A percentile compares a stretch with the other conserved stretches of the same genome.
These are phyloP conservation scores for Hypoxylon cercidicola DNA, from an alignment of 495 filamentous ascomycete species.

Conservation along the genomic window DNA sequence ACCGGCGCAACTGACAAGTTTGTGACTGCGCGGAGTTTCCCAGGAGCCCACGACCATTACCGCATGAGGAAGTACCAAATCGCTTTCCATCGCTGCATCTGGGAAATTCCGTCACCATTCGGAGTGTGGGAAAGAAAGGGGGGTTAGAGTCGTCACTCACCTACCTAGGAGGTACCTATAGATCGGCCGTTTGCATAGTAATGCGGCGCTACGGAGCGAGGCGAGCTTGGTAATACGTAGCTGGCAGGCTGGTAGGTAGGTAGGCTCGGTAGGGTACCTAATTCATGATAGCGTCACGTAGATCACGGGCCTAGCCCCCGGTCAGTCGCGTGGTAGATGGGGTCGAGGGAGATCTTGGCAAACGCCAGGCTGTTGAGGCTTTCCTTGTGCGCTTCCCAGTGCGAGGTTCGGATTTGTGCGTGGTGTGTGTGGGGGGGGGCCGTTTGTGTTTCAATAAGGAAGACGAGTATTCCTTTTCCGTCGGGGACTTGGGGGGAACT, in stretches of 20 bases:
- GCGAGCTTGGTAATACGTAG: constrained; percentile 35
- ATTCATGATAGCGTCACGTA: constrained; percentile 37
- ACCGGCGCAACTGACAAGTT: constrained; percentile 20
- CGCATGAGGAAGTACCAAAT: constrained; percentile 18
- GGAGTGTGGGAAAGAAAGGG: constrained; percentile 4
- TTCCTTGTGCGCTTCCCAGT: not conserved
- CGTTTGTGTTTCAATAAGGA: constrained; percentile 26
- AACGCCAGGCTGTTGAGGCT: constrained; percentile 34
- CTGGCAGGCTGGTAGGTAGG: no score
- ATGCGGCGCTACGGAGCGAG: constrained; percentile 33
- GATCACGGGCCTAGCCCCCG: constrained; percentile 39
- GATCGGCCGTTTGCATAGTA: constrained; percentile 35
- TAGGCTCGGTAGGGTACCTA: constrained; percentile 18
- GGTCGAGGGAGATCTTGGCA: constrained; percentile 37
- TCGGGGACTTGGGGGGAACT: constrained; percentile 39
- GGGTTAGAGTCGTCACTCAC: constrained; percentile 17
- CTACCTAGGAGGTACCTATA: constrained; percentile 5
- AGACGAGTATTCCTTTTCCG: constrained; percentile 37
- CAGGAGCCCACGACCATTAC: constrained; percentile 23
- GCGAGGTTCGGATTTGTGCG: no score
- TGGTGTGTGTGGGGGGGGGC: constrained; percentile 29
- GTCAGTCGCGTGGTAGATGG: constrained; percentile 44
- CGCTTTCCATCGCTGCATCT: constrained; percentile 14
- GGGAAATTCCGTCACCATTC: constrained; percentile 15
- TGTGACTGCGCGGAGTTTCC: constrained; percentile 27